phyloP scores from a whole-genome alignment of 345 rosid species.

The Geranium brycei region DNA sequence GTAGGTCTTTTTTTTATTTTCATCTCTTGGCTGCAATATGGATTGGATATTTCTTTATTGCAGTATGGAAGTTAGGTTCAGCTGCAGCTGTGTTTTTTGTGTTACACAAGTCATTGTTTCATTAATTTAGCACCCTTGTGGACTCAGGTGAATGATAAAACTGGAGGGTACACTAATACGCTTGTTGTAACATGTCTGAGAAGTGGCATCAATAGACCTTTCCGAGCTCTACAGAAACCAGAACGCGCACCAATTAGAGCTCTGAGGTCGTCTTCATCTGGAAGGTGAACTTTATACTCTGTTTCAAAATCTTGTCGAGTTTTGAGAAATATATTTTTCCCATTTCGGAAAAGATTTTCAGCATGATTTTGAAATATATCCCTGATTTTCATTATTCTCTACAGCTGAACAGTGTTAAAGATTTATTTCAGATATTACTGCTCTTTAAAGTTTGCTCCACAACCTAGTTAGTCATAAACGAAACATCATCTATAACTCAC shows the following conservation, averaged over 20 bases:
- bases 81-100: not conserved
- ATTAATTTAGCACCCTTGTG: constrained; percentile 3
- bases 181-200: constrained; percentile 86
- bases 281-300: constrained; percentile 42
- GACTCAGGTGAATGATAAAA: constrained; percentile 74
- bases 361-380: no score
- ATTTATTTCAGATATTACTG: no score
- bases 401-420: no score
- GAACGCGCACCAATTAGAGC: constrained; percentile 95
- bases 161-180: constrained; percentile 80
- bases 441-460: not conserved
- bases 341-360: no score
- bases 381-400: no score
- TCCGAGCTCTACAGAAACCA: constrained; percentile 89
- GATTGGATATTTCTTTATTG: no score
- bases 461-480: not conserved
- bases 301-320: no score
- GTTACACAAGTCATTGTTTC: not conserved
- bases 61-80: not conserved
- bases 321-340: no score
- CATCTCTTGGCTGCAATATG: no score
- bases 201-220: constrained; percentile 83
- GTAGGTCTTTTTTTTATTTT: no score
- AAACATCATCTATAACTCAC: not conserved
- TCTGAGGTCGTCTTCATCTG: constrained; percentile 84